Conservation (phyloP, 305 asterid genomes). For the Fraxinus xanthoxyloides region DNA sequence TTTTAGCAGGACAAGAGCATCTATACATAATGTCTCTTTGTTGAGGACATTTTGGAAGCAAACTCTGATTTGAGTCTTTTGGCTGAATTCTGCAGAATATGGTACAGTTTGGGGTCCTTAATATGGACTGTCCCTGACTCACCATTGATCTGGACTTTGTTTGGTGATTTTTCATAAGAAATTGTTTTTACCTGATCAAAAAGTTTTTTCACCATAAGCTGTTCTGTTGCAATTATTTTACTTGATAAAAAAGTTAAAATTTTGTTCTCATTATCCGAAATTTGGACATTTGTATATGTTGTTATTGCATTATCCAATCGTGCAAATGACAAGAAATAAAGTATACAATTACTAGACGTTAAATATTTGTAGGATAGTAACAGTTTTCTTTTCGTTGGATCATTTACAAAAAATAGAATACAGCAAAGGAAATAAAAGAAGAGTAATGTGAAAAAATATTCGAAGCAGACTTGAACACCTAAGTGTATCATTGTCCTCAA, state of each 20-base stretch:
- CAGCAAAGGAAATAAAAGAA: too few species aligned
- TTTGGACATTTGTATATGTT: not conserved
- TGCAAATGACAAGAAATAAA: not conserved
- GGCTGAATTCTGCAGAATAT: slow-evolving; percentile 29
- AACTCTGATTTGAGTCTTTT: slow-evolving; percentile 18
- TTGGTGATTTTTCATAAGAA: not conserved
- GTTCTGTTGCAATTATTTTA: not conserved
- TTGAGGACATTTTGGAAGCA: slow-evolving; percentile 36
- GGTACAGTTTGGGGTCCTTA: slow-evolving; percentile 21
- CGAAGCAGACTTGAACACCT: too few species aligned
- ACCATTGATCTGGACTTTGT: not conserved
- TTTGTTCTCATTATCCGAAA: not conserved
- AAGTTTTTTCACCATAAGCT: not conserved
- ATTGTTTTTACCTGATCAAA: not conserved
- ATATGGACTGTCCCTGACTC: not conserved
- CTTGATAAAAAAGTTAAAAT: not conserved
- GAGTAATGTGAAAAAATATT: too few species aligned
- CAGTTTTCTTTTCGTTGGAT: not conserved
- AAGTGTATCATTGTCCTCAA: too few species aligned
- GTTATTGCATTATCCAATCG: not conserved
- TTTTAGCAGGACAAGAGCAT: slow-evolving; percentile 17
- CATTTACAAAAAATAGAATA: too few species aligned
- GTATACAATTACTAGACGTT: not conserved
- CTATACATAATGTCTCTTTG: slow-evolving; percentile 34
- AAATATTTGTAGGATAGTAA: not conserved